Percentiles rank a stretch among this genome's conserved stretches.
Evolutionary conservation across 2,329 filamentous ascomycete genomes (phyloP).

Genomic region (Colletotrichum sp.): DNA sequence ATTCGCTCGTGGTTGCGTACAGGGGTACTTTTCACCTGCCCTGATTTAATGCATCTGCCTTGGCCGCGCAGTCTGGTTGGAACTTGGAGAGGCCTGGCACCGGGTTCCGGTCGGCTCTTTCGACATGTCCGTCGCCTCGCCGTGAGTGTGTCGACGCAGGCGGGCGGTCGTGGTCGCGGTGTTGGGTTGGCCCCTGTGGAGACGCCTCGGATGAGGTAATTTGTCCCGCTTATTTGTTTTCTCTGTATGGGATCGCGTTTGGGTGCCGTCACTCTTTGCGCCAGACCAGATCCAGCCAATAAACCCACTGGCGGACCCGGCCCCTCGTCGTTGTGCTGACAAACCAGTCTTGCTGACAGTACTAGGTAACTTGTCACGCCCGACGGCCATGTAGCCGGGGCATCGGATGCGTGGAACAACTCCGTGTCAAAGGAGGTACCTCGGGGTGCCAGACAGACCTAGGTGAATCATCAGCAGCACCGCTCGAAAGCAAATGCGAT

Average conservation of each 20-base stretch:
- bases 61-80: not conserved
- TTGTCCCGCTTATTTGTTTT: not conserved
- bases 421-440: not conserved
- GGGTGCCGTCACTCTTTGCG: not conserved
- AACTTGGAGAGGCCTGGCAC: not conserved
- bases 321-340: constrained; percentile 1
- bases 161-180: not conserved
- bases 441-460: not conserved
- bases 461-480: not conserved
- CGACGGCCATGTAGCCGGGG: not conserved
- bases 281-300: not conserved
- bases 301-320: not conserved
- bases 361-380: not conserved
- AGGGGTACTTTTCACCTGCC: not conserved
- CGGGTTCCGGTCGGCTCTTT: not conserved
- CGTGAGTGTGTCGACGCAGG: not conserved
- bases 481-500: not conserved
- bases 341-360: constrained; percentile 4
- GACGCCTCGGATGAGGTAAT: constrained; percentile 12
- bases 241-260: not conserved
- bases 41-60: not conserved
- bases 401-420: not conserved
- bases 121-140: constrained; percentile 1
- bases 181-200: not conserved
- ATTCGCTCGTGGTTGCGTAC: not conserved